Base-by-base conservation (phyloP, 164 flowering plant species). In the Piper longum region DNA sequence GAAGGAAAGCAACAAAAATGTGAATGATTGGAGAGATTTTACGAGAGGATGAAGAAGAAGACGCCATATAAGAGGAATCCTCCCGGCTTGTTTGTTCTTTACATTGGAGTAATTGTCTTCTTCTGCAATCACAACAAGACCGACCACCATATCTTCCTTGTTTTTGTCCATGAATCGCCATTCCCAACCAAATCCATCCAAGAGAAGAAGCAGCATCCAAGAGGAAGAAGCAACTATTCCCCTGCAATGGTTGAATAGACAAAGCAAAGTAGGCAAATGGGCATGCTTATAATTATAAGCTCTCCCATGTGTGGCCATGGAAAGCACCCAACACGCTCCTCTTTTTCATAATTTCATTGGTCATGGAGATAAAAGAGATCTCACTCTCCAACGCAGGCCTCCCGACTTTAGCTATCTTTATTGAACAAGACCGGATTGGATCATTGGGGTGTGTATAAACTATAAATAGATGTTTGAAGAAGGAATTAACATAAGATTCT, bases 311-410 rank as follows among this genome's bases (percentile, higher is more conserved):
- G 83, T 78, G 83, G 75, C 64, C 44, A 72, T 65, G 44, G 5
- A 44, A 51, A 48, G 14, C 14, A 48, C 11, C 7, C 48, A 5
- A 6, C 48, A 5, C 7, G 7, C 14, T 48, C 14, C 14, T 14
- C 5, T 65, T 26, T 26, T 26, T 26, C 36, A 26, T 26, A 26
- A 26, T 58, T 39, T 41, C 7, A 48, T 48, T 48, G 52, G 55
- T 57, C 18, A 44, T 26, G 57, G 71, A 62, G 70, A 76, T 78
- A 26, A 67, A 74, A 64, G 71, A 69, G 70, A 73, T 41, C 19
- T 78, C 65, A 79, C 41, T 85, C 85, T 80, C 76, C 89, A 70
- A 82, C 79, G 85, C 93, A 82, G 77, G 72, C 82, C 76, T 82
- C 69, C 74, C 85, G 80, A 78, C 54, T 44, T 57, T 64, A 11